phyloP scores from a whole-genome alignment of 202 grass and related monocot species.

The Thinopyrum obtusiflorum region DNA sequence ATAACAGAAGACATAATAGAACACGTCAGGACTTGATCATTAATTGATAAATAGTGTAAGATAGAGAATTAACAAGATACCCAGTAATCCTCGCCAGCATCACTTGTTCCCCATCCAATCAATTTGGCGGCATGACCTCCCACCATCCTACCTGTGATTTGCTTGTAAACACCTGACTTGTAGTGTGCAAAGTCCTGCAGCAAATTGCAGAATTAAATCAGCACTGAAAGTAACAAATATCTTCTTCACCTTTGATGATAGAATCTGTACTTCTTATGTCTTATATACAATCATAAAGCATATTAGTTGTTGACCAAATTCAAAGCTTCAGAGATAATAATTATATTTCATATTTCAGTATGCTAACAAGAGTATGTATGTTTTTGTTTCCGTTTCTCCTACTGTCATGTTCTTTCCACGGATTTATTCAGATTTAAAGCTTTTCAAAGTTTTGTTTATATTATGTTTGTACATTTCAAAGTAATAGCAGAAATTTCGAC shows the following conservation, averaged over 20 bases:
- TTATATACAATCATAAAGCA: background rate
- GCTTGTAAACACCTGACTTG: slow-evolving; percentile 94
- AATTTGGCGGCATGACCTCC: slow-evolving; percentile 86
- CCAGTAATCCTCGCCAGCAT: slow-evolving; percentile 88
- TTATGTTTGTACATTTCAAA: background rate
- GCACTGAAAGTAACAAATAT: background rate
- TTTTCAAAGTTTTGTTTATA: background rate
- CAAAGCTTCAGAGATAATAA: background rate
- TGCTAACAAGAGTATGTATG: background rate
- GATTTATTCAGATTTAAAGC: background rate
- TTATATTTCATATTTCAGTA: background rate
- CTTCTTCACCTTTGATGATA: background rate
- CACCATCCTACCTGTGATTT: slow-evolving; percentile 62
- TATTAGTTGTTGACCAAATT: background rate
- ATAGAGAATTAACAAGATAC: slow-evolving; percentile 37
- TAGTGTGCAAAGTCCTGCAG: slow-evolving; percentile 90
- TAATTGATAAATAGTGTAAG: background rate
- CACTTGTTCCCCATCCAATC: slow-evolving; percentile 92
- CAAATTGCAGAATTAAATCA: slow-evolving; percentile 19
- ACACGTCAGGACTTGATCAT: background rate
- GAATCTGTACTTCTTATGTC: background rate
- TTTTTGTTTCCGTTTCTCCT: background rate
- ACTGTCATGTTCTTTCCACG: background rate
- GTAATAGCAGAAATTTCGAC: background rate
- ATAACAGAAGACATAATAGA: slow-evolving; percentile 25